Percentiles rank a stretch among this genome's conserved stretches.
These are phyloP conservation scores for Suillus bovinus DNA, from an alignment of 768 basidiomycete genomes.

Conservation along the genomic window DNA sequence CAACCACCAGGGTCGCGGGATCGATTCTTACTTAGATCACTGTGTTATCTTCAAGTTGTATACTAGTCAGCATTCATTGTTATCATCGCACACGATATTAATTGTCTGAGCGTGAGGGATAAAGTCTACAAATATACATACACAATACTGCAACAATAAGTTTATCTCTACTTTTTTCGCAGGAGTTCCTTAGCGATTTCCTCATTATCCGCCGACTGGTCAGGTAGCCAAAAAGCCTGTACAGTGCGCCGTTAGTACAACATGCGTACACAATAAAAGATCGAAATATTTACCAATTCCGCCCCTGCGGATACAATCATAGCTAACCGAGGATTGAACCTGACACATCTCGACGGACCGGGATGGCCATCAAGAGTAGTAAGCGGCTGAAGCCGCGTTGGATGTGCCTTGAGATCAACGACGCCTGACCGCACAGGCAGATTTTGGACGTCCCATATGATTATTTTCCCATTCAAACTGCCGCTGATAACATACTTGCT, in stretches of 20 bases:
- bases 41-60: background rate
- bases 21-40: conserved; percentile 8
- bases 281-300: conserved; percentile 63
- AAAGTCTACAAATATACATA: background rate
- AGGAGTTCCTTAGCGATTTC: conserved; percentile 71
- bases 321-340: conserved; percentile 84
- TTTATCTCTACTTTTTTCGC: conserved; percentile 44
- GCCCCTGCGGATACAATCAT: conserved; percentile 87
- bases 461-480: conserved; percentile 80
- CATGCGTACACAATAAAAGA: background rate
- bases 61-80: conserved; percentile 2
- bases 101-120: background rate
- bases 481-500: conserved; percentile 89
- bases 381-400: conserved; percentile 50
- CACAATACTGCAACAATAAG: conserved; percentile 3
- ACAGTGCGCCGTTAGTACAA: conserved; percentile 18
- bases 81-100: background rate
- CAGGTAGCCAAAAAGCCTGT: conserved; percentile 69
- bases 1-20: conserved; percentile 9
- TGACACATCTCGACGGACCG: conserved; percentile 82
- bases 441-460: conserved; percentile 83
- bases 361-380: conserved; percentile 73
- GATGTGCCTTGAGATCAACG: conserved; percentile 55
- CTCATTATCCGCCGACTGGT: conserved; percentile 65
- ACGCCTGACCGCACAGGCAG: conserved; percentile 52